Evolutionary conservation across 257 asterid species (phyloP).

Genomic region (Petunia secreta): DNA sequence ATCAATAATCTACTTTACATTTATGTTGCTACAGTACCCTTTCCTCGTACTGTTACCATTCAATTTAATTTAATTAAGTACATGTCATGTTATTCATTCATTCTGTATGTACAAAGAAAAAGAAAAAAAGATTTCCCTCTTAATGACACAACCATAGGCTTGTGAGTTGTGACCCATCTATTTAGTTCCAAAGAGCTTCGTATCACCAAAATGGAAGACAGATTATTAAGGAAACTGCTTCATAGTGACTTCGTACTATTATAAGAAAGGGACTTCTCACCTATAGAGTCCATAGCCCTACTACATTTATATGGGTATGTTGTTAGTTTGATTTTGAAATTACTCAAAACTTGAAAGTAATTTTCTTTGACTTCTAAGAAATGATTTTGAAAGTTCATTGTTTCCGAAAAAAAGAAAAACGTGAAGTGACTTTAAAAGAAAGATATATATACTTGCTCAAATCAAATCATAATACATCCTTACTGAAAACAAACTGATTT

Average conservation of each 20-base stretch:
- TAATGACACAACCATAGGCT: too few relatives aligned
- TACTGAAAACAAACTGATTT: neutral
- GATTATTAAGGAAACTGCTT: neutral
- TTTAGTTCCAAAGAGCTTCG: neutral
- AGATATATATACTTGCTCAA: neutral
- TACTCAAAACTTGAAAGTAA: conserved; percentile 1
- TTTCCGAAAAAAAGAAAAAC: neutral
- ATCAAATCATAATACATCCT: neutral
- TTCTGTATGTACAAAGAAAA: too few relatives aligned
- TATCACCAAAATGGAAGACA: neutral
- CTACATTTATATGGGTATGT: neutral
- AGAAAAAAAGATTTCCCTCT: too few relatives aligned
- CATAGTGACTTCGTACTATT: neutral
- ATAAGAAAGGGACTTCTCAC: neutral
- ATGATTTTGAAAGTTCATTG: neutral
- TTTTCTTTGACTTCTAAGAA: neutral
- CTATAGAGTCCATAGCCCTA: neutral
- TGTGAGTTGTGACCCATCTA: neutral
- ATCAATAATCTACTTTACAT: too few relatives aligned
- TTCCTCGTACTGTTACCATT: too few relatives aligned
- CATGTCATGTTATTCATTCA: too few relatives aligned
- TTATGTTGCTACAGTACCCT: too few relatives aligned
- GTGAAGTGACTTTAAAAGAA: neutral
- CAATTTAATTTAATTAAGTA: too few relatives aligned
- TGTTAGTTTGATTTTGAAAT: neutral